Evolutionary conservation across 495 filamentous ascomycete species (phyloP).

Genomic region (Penicillium pulvis): DNA sequence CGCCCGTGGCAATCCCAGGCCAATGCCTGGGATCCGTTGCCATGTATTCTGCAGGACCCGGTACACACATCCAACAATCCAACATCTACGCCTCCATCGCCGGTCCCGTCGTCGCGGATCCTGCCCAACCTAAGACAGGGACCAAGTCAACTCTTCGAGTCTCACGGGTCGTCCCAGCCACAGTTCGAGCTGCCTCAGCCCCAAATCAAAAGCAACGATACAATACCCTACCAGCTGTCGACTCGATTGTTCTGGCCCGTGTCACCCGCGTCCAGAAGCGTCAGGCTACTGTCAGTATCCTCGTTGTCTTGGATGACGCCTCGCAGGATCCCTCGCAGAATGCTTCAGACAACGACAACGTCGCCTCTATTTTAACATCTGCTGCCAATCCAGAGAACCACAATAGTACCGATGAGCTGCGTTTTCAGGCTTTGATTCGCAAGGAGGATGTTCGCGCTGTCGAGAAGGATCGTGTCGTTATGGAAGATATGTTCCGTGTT

Average conservation of each 20-base stretch:
- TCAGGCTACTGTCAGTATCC: conserved; percentile 80
- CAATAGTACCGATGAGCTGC: conserved; percentile 49
- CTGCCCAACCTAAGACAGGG: conserved; percentile 46
- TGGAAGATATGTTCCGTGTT: conserved; percentile 87
- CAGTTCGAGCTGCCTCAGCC: conserved; percentile 10
- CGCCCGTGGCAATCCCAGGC: conserved; percentile 61
- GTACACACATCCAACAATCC: conserved; percentile 74
- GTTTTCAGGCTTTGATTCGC: conserved; percentile 57
- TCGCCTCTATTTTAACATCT: conserved; percentile 46
- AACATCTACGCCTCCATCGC: conserved; percentile 74
- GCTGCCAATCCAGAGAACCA: conserved; percentile 49
- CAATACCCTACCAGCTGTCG: conserved; percentile 79
- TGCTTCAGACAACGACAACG: conserved; percentile 51
- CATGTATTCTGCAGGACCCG: conserved; percentile 69
- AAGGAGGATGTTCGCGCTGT: conserved; percentile 91
- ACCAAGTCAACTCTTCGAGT: conserved; percentile 58
- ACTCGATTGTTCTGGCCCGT: conserved; percentile 76
- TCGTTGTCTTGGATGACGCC: conserved; percentile 66
- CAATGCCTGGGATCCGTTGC: conserved; percentile 70
- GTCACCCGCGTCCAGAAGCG: conserved; percentile 81
- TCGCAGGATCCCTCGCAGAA: conserved; percentile 38
- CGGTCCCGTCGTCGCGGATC: conserved; percentile 57
- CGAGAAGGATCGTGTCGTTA: conserved; percentile 91
- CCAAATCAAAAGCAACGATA: conserved; percentile 37
- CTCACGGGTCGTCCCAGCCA: conserved; percentile 39